phyloP scores from a whole-genome alignment of 2,329 filamentous ascomycete genomes.

The Phaeophleospora eucalypticola region DNA sequence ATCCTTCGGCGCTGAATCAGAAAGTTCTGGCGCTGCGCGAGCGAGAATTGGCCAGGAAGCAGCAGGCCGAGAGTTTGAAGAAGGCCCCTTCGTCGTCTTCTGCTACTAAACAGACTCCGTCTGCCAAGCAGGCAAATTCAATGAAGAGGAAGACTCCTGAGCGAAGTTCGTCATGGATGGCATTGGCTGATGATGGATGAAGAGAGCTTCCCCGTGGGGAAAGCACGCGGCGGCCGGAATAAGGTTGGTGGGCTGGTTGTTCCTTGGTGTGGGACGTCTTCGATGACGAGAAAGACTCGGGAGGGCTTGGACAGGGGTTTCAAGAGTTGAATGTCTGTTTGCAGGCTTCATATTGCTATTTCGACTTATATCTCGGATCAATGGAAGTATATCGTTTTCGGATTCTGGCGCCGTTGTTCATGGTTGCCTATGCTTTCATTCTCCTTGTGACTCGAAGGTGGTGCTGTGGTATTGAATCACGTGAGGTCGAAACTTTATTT shows the following conservation, averaged over 20 bases:
- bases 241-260: not conserved
- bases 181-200: not conserved
- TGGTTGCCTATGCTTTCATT: no score
- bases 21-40: not conserved
- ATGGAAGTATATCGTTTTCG: no score
- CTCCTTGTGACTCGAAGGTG: no score
- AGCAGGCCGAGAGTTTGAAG: not conserved
- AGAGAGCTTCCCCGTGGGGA: not conserved
- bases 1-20: not conserved
- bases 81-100: no score
- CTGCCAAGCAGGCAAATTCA: no score
- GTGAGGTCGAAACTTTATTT: no score
- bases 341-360: no score
- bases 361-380: no score
- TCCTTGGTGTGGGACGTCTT: not conserved
- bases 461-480: no score
- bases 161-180: not conserved
- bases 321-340: no score
- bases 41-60: not conserved
- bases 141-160: not conserved
- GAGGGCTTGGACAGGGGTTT: not conserved
- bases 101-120: no score
- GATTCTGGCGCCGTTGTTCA: no score
- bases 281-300: not conserved
- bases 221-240: not conserved